These are phyloP conservation scores for Lanmaoa rubissima DNA, from an alignment of 768 basidiomycete genomes.

Conservation along the genomic window DNA sequence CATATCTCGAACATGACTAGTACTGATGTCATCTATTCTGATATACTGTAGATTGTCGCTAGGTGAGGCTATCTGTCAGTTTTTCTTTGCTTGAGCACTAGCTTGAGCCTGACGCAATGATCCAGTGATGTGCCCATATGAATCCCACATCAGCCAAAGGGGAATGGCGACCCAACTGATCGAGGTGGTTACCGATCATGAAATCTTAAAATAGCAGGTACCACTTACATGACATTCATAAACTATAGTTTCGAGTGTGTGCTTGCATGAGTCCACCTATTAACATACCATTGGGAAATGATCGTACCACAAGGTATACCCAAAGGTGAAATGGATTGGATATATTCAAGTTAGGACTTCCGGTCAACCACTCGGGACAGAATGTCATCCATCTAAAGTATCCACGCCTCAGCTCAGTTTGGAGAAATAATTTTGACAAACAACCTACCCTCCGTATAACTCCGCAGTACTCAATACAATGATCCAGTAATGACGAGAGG, in stretches of 20 bases:
- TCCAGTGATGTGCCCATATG: slow-evolving; percentile 66
- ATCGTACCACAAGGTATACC: slow-evolving; percentile 78
- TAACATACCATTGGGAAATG: background rate
- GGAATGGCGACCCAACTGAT: slow-evolving; percentile 79
- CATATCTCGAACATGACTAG: background rate
- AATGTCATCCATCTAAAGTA: slow-evolving; percentile 78
- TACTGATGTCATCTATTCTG: background rate
- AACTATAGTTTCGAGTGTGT: slow-evolving; percentile 44
- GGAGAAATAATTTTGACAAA: background rate
- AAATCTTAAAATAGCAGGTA: background rate
- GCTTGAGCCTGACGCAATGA: slow-evolving; percentile 48
- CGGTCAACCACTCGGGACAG: slow-evolving; percentile 81
- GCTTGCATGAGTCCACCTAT: background rate
- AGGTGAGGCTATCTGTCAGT: slow-evolving; percentile 13
- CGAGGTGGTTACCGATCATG: background rate
- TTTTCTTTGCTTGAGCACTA: slow-evolving; percentile 35
- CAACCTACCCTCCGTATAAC: slow-evolving; percentile 69
- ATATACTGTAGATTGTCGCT: too few relatives aligned
- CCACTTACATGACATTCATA: slow-evolving; percentile 74
- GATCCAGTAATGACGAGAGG: slow-evolving; percentile 64
- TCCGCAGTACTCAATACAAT: slow-evolving; percentile 74
- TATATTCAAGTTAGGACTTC: slow-evolving; percentile 67
- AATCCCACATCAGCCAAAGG: slow-evolving; percentile 72
- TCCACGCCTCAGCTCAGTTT: background rate
- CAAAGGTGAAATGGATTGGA: slow-evolving; percentile 71